Base-by-base conservation (phyloP, 805 yeast species). In the Lipomyces orientalis region DNA sequence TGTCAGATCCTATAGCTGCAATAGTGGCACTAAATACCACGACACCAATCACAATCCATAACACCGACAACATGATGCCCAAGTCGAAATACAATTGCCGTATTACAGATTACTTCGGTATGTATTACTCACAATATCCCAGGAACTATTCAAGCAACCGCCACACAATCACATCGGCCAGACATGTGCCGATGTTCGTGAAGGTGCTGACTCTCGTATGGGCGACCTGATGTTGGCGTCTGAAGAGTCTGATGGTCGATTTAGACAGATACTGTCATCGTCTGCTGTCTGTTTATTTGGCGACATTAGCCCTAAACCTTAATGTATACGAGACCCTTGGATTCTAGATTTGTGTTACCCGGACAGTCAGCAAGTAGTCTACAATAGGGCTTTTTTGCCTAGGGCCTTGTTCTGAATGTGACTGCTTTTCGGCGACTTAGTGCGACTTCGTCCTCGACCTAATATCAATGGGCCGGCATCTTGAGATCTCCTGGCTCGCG, bases 11-110 rank as follows among this genome's bases (percentile, higher is more conserved):
- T n/a, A 85, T 69, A 29, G 74, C 70, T 5, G 71, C 68, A 10
- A 86, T 75, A 0, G 76, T 34, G 68, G 81, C 79, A 68, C 84
- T 77, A 31, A 79, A 31, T 14, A 79, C 64, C 35, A 85, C 79
- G 4, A 84, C 78, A 2, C 74, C 61, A 12, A 84, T 71, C 29
- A 82, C 78, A 25, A 62, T 64, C 60, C 64, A 54, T 22, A 69
- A 9, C 5, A 67, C 68, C 1, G 71, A 58, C 6, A 62, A 55
- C 72, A 69, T 69, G 4, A 29, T 43, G 58, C 16, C 19, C 9
- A 54, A 29, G 37, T 43, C 49, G 35, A 46, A 59, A 22, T 33
- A 43, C 22, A 14, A 19, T 59, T 8, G 35, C 54, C 5, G 10
- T 22, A 34, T 39, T 22, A 16, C 49, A 10, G 34, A 54, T 29